Conservation (phyloP, 2,329 filamentous ascomycete genomes). For the Ambrosiella beaveri region DNA sequence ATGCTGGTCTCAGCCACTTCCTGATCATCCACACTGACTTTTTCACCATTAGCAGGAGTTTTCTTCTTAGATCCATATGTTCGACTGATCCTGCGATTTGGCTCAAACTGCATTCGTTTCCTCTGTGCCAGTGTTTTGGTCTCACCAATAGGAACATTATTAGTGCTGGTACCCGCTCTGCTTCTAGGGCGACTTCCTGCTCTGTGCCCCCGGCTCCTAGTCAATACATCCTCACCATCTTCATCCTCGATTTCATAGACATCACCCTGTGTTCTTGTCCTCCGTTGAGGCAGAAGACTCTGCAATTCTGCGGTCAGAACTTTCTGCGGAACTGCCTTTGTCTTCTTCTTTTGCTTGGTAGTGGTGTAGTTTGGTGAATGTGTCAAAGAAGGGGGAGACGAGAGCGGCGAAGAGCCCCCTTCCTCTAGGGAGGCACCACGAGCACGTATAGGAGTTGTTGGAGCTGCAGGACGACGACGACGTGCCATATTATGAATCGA, state of each 20-base stretch:
- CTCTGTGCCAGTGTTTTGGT: constrained; percentile 11
- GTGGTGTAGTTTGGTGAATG: constrained; percentile 42
- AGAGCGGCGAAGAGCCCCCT: constrained; percentile 34
- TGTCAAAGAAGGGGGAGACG: constrained; percentile 48
- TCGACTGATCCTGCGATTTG: constrained; percentile 16
- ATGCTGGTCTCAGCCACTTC: constrained; percentile 21
- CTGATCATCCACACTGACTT: constrained; percentile 17
- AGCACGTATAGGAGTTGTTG: constrained; percentile 22
- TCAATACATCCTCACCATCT: constrained; percentile 38
- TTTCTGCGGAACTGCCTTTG: constrained; percentile 25
- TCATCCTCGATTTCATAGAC: constrained; percentile 22
- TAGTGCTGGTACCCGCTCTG: constrained; percentile 17
- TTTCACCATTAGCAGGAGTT: constrained; percentile 14
- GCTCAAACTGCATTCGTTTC: constrained; percentile 15
- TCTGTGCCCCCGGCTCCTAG: constrained; percentile 20
- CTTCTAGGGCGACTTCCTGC: constrained; percentile 16
- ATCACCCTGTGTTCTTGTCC: constrained; percentile 24
- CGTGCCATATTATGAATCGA: constrained; percentile 34
- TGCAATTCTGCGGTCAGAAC: constrained; percentile 38
- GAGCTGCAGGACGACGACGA: constrained; percentile 24
- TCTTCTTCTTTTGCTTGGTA: constrained; percentile 19
- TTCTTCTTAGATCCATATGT: constrained; percentile 14
- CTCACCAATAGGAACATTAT: not conserved
- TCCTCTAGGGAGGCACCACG: not conserved
- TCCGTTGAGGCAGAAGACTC: constrained; percentile 35